Base-by-base conservation (phyloP, 2,329 filamentous ascomycete genomes). In the Dothistroma pini region DNA sequence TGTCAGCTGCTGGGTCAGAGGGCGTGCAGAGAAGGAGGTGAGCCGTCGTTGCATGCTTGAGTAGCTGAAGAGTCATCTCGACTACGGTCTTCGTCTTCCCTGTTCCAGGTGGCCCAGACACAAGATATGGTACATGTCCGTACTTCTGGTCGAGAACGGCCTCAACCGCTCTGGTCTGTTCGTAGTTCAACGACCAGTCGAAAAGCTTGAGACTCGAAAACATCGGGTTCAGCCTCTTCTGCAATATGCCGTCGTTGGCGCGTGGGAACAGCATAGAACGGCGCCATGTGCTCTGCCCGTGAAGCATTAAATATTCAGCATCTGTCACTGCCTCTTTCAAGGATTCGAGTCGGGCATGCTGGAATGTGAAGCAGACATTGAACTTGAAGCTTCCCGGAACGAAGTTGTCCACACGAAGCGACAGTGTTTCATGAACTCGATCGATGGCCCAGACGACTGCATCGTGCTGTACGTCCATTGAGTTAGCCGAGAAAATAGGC, bases 51-150 rank as follows among this genome's bases (percentile, higher is more conserved):
- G 65, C 19, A 35, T 50, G 22, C 0, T 32, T 35, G 25, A 69
- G 38, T 0, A 70, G 54, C 55, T 71, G 69, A 32, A 77, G 65
- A 10, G 78, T 75, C 56, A 73, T 73, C 66, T 81, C 80, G 19
- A 81, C 79, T 1, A 81, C 65, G 2, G 79, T 81, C 61, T 81
- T 81, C 9, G 80, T 82, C 66, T 83, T 82, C 0, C 80, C 80
- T 7, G 80, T 82, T n/a, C 80, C 80, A 11, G 80, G 80, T 10
- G 80, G 80, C 0, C 80, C 80, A 8, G 75, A 77, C 19, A 82
- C 78, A 10, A 81, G 71, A 63, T 78, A 82, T 2, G 80, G 79
- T 7, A 81, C 63, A 14, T 66, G 70, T 6, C 80, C 80, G 68
- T 79, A 82, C 14, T 76, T 70, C 41, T 73, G 68, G 12, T 67